These are phyloP conservation scores for Phytophthora chlamydospora DNA, from an alignment of 352 stramenopile genomes.

Conservation along the genomic window DNA sequence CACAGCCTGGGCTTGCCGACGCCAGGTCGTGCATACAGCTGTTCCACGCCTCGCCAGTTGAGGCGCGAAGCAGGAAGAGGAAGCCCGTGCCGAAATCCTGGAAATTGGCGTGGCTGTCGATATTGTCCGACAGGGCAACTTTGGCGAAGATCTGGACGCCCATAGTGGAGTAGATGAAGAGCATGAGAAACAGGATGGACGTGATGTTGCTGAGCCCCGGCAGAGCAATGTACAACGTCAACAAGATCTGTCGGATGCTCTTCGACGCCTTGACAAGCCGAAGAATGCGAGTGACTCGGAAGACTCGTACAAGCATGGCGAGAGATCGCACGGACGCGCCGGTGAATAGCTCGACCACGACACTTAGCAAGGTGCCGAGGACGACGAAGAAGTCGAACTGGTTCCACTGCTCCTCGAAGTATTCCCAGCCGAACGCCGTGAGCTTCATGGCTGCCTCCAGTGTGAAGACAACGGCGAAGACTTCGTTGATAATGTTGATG, in stretches of 20 bases:
- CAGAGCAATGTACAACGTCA: conserved; percentile 92
- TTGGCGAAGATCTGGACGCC: conserved; percentile 94
- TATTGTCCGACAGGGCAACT: conserved; percentile 67
- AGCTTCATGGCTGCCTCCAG: conserved; percentile 91
- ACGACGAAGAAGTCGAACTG: conserved; percentile 90
- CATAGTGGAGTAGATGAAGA: conserved; percentile 95
- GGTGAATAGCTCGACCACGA: conserved; percentile 63
- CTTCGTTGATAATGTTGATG: conserved; percentile 81
- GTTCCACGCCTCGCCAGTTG: conserved; percentile 94
- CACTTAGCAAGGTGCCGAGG: conserved; percentile 62
- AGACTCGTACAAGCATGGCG: conserved; percentile 90
- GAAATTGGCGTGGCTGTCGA: conserved; percentile 93
- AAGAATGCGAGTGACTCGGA: conserved; percentile 89
- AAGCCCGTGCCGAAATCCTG: conserved; percentile 91
- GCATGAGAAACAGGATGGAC: conserved; percentile 90
- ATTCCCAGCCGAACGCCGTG: conserved; percentile 68
- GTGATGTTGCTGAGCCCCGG: conserved; percentile 92
- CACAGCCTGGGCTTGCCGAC: conserved; percentile 42
- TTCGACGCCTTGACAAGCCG: conserved; percentile 88
- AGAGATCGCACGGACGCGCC: conserved; percentile 71
- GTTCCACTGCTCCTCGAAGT: conserved; percentile 91
- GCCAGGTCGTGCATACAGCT: conserved; percentile 92
- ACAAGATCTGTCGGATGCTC: conserved; percentile 87
- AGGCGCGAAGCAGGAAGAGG: conserved; percentile 89
- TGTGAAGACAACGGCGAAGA: conserved; percentile 91